Evolutionary conservation across 2,329 filamentous ascomycete species (phyloP).

Genomic region (Hypoxylon sp.): DNA sequence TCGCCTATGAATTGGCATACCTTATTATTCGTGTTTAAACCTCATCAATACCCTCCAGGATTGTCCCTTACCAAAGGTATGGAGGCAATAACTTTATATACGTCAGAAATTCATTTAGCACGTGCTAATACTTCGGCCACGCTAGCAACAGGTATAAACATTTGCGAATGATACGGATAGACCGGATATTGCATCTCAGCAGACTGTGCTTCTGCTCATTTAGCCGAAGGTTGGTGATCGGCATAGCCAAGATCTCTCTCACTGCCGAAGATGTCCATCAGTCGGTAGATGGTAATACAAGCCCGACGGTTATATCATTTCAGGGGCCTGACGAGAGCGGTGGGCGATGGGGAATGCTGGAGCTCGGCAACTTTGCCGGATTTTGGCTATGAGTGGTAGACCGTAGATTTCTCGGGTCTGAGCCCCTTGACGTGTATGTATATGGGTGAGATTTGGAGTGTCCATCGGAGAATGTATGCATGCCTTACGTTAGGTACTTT

Average conservation of each 20-base stretch:
- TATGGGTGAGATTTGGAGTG: constrained; percentile 14
- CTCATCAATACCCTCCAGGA: too few species aligned
- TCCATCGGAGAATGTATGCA: constrained; percentile 1
- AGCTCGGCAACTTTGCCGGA: constrained; percentile 15
- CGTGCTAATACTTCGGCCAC: neutral
- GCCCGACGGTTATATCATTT: constrained; percentile 28
- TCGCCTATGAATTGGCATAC: too few species aligned
- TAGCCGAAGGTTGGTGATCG: constrained; percentile 38
- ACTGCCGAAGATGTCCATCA: constrained; percentile 23
- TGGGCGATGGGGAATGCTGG: neutral
- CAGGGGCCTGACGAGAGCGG: constrained; percentile 21
- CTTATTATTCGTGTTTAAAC: too few species aligned
- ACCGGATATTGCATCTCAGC: constrained; percentile 17
- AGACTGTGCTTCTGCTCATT: constrained; percentile 18
- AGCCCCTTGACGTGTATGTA: constrained; percentile 2
- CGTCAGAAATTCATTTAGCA: neutral
- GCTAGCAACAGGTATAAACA: neutral
- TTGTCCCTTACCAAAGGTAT: too few species aligned
- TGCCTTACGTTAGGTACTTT: neutral
- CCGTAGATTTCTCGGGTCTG: constrained; percentile 12
- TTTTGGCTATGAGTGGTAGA: constrained; percentile 23
- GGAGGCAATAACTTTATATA: too few species aligned
- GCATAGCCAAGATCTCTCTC: constrained; percentile 29
- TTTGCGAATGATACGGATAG: constrained; percentile 23
- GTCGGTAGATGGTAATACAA: constrained; percentile 16